Evolutionary conservation across 257 asterid genomes (phyloP), one percentile per base, ranked within the genome.

Genomic region (Fraxinus cuspidata): DNA sequence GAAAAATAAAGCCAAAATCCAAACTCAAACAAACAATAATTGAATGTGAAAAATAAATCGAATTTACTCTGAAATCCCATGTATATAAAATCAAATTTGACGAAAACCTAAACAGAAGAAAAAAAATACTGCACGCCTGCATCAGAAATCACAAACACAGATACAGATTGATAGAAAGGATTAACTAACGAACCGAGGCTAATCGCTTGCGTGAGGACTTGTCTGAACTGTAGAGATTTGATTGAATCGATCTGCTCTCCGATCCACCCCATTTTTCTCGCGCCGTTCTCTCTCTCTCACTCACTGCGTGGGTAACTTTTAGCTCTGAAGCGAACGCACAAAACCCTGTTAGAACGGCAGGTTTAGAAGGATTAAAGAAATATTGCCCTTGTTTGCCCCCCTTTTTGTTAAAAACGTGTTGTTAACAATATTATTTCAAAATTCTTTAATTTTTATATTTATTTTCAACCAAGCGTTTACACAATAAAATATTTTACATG

Each of bases 221-320:
- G 99, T 82, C 99, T 85, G 85, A 89, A 85, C 75, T 93, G 91
- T 73, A 94, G 71, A 19, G 99, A 93, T 86, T 90, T 96, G 79
- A 96, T 64, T 2, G 99, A 92, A 78, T 93, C 97, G 86, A 96
- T 89, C 83, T 96, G 99, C 76, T 96, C 98, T 60, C 95, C 91
- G 83, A 96, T 88, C 99, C 99, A 93, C 70, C 92, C 99, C 99
- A 96, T 93, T 34, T 77, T 12, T 81, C 51, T 71, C 32, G 47
- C 66, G 11, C 72, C 66, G 66, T 74, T 77, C 81, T 27, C 32
- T 40, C 35, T 21, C 5, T 12, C 56, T 16, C 28, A 16, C 35
- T 80, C 74, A 12, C 44, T 12, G 28, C 27, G 67, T 27, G 34
- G 29, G 13, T 0, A 66, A 73, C 44, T 38, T 53, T 40, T 11